Base-by-base conservation (phyloP, 371 early-diverging fungal species). In the Rhizopus stolonifer region DNA sequence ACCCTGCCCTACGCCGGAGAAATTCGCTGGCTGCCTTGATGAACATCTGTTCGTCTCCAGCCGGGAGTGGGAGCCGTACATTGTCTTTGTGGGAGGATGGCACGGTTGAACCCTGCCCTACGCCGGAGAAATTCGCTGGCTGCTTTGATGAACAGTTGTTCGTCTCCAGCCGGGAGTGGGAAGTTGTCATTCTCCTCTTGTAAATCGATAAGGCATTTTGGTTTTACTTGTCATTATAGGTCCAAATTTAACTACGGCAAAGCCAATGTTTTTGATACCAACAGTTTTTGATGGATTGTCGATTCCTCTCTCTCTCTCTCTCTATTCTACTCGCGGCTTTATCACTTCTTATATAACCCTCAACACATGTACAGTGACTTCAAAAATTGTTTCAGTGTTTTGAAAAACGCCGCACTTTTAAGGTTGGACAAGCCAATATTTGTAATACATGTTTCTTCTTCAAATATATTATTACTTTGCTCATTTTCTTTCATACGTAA, bases 1-100 rank as follows among this genome's bases (percentile, higher is more conserved):
- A 54, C 60, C 60, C 60, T 59, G 53, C 53, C 53, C 49, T 59
- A 26, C 47, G 59, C 54, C 53, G 59, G 53, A 59, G 59, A 59
- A 59, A 59, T 53, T 34, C n/a, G n/a, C n/a, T 59, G 46, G 46
- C 52, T 43, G 60, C 54, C 36, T 34, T 34, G 36, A 34, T 34
- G 10, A 34, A 13, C n/a, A 34, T 11, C 36, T 36, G 25, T 38
- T 34, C 53, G 31, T 29, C 31, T n/a, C 31, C 31, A 29, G 31
- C 31, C 10, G 31, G 31, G 31, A 29, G 31, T 29, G 31, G 31
- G 31, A 29, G 31, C 31, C 31, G 31, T 29, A 29, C 7, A 4
- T 29, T 29, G 10, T 29, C 31, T 7, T 29, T 10, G 10, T 29
- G 31, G 31, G 31, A 29, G 10, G 31, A 29, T 7, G 10, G 31